Evolutionary conservation across 2,329 filamentous ascomycete genomes (phyloP).

Genomic region (Verticillium longisporum): DNA sequence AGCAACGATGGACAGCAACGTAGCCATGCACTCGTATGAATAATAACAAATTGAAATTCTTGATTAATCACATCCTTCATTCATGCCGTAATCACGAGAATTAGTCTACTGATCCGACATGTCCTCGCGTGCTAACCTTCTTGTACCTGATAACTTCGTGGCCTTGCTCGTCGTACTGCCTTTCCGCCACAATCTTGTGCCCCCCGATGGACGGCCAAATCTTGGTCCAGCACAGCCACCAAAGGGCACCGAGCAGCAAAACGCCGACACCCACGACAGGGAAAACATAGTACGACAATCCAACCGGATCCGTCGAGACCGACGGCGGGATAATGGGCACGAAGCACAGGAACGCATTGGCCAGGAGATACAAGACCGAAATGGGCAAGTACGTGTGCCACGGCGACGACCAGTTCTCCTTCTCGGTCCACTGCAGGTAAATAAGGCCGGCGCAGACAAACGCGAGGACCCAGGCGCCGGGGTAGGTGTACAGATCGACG

Average conservation of each 20-base stretch:
- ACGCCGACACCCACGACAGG: constrained; percentile 47
- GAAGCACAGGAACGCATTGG: constrained; percentile 44
- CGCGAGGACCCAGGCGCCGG: constrained; percentile 45
- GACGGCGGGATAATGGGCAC: constrained; percentile 50
- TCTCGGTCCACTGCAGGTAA: constrained; percentile 41
- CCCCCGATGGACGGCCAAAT: constrained; percentile 40
- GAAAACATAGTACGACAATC: constrained; percentile 50
- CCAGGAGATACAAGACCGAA: constrained; percentile 38
- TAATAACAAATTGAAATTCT: background rate
- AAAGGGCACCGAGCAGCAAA: constrained; percentile 40
- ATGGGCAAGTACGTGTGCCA: constrained; percentile 45
- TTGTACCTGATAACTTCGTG: constrained; percentile 33
- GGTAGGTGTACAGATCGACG: constrained; percentile 44
- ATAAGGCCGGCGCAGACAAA: constrained; percentile 45
- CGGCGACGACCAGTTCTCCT: constrained; percentile 45
- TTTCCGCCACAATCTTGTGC: constrained; percentile 40
- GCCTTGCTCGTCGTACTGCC: constrained; percentile 29
- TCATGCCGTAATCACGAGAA: too few species aligned
- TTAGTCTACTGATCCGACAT: constrained; percentile 1
- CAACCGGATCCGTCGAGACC: constrained; percentile 32
- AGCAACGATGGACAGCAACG: background rate
- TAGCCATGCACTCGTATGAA: background rate
- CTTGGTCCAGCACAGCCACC: constrained; percentile 47
- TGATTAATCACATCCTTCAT: too few species aligned
- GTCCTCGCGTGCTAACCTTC: constrained; percentile 17